Percentiles rank a stretch among this genome's conserved stretches.
Evolutionary conservation across 2,329 filamentous ascomycete species (phyloP).

Genomic region (Xylaria sp.): DNA sequence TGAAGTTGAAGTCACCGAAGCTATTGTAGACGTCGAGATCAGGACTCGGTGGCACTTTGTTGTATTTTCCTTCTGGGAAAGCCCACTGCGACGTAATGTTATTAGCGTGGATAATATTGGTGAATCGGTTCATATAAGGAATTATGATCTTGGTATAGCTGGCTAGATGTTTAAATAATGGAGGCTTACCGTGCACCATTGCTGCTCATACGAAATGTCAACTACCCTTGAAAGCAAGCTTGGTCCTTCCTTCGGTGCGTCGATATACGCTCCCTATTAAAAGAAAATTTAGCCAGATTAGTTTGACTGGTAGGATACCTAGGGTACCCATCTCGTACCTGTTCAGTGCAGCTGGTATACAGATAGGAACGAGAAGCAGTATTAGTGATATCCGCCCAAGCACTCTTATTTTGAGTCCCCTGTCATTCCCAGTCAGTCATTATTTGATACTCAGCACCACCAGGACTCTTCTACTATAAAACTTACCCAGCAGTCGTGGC

Average conservation of each 20-base stretch:
- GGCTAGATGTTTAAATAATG: too few species aligned
- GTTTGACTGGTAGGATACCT: neutral
- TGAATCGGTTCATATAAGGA: too few species aligned
- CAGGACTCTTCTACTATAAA: neutral
- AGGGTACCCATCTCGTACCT: constrained; percentile 37
- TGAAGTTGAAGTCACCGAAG: constrained; percentile 59
- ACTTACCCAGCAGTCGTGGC: constrained; percentile 57
- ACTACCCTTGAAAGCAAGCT: constrained; percentile 60
- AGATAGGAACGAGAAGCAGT: constrained; percentile 56
- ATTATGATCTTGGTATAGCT: too few species aligned
- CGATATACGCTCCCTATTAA: constrained; percentile 57
- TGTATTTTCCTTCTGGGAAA: constrained; percentile 59
- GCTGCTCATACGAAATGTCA: constrained; percentile 61
- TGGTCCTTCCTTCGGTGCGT: constrained; percentile 55
- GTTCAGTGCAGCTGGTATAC: constrained; percentile 61
- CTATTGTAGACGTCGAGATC: constrained; percentile 55
- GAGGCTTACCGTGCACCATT: constrained; percentile 57
- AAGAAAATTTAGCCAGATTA: constrained; percentile 5
- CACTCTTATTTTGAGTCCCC: constrained; percentile 52
- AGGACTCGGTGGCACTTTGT: constrained; percentile 56
- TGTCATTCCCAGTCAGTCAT: constrained; percentile 25
- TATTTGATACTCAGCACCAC: neutral
- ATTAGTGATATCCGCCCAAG: constrained; percentile 57
- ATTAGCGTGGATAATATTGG: neutral
- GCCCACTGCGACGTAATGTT: constrained; percentile 52